phyloP scores from a whole-genome alignment of 1,284 basidiomycete species.

The Neonothopanus nambi region DNA sequence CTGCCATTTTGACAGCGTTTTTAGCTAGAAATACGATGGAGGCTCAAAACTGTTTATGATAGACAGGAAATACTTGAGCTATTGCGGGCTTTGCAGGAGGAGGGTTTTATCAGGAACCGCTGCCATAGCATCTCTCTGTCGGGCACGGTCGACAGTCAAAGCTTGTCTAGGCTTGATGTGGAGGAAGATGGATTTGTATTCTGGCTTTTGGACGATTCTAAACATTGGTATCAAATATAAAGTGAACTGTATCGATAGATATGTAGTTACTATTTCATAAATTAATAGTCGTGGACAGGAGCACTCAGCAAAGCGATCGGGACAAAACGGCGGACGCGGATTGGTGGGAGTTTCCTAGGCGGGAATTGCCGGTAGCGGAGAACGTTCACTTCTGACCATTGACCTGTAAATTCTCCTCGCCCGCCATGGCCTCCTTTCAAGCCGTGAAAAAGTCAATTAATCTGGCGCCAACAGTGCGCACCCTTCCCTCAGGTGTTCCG shows the following conservation, averaged over 20 bases:
- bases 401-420: neutral
- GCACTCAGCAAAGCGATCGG: too few species aligned
- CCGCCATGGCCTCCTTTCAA: conserved; percentile 33
- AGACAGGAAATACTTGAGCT: conserved; percentile 73
- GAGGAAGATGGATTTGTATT: conserved; percentile 48
- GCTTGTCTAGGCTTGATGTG: conserved; percentile 42
- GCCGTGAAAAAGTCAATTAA: conserved; percentile 80
- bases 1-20: neutral
- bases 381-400: neutral
- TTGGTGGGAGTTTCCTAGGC: too few species aligned
- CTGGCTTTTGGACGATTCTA: conserved; percentile 43
- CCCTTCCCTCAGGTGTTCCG: conserved; percentile 75
- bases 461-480: conserved; percentile 79
- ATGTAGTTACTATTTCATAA: too few species aligned
- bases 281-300: too few species aligned
- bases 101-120: conserved; percentile 45
- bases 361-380: neutral
- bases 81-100: conserved; percentile 53
- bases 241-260: too few species aligned
- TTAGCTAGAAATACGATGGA: conserved; percentile 68
- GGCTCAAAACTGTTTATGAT: conserved; percentile 69
- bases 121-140: conserved; percentile 16
- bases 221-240: conserved; percentile 41
- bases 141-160: conserved; percentile 23
- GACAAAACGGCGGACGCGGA: too few species aligned